Percentiles rank a stretch among this genome's conserved stretches.
phyloP scores from a whole-genome alignment of 805 yeast genomes.

The Barnettozyma pratensis region DNA sequence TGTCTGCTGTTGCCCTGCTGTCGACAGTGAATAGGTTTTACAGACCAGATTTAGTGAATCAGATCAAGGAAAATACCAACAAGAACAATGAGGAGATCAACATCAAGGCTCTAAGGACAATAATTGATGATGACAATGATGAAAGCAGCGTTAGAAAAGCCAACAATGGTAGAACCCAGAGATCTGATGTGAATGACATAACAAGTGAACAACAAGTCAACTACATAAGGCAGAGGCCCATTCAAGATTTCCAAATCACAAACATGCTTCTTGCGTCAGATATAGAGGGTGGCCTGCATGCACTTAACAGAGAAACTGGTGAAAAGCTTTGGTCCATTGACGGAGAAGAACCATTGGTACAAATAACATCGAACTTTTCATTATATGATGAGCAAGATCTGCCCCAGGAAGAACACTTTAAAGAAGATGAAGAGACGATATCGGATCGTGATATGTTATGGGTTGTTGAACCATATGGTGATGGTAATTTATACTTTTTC shows the following conservation, averaged over 20 bases:
- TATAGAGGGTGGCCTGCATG: conserved; percentile 84
- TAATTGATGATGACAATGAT: neutral
- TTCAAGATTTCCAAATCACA: conserved; percentile 67
- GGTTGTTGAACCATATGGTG: conserved; percentile 88
- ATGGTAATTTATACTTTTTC: conserved; percentile 80
- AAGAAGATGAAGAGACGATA: neutral
- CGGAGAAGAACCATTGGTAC: conserved; percentile 59
- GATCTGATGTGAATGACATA: conserved; percentile 2
- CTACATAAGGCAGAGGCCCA: conserved; percentile 30
- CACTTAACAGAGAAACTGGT: conserved; percentile 71
- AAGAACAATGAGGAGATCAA: neutral
- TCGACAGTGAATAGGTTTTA: conserved; percentile 3
- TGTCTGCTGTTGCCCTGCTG: conserved; percentile 3
- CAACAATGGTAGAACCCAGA: neutral
- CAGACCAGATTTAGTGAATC: neutral
- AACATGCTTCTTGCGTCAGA: conserved; percentile 68
- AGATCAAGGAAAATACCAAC: neutral
- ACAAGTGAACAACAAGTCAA: neutral
- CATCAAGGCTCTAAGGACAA: neutral
- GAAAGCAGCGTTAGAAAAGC: neutral
- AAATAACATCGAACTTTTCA: conserved; percentile 25
- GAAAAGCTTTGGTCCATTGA: conserved; percentile 70
- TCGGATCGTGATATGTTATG: conserved; percentile 45
- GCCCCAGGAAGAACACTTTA: neutral
- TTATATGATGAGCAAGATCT: conserved; percentile 5